Conservation (phyloP, 306 rosid genomes). For the Erythrophleum fordii region DNA sequence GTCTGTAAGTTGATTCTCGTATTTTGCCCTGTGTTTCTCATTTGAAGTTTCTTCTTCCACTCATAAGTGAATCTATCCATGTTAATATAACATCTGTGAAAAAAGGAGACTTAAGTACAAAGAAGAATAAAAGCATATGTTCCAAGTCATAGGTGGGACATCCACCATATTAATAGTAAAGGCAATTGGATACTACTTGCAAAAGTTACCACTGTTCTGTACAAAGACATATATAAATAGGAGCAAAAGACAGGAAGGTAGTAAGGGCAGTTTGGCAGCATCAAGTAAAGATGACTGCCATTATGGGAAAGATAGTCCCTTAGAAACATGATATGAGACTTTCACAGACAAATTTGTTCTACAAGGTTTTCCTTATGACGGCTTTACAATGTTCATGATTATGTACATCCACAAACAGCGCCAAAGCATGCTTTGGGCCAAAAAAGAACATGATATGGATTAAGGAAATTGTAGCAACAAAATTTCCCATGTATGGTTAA, state of each 20-base stretch:
- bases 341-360: slow-evolving; percentile 31
- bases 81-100: slow-evolving; percentile 45
- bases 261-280: slow-evolving; percentile 39
- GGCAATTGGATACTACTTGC: slow-evolving; percentile 42
- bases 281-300: slow-evolving; percentile 39
- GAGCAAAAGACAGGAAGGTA: slow-evolving; percentile 1
- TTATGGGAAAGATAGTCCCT: slow-evolving; percentile 43
- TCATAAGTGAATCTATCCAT: slow-evolving; percentile 44
- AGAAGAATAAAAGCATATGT: slow-evolving; percentile 39
- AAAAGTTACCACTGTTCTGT: slow-evolving; percentile 40
- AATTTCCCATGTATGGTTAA: slow-evolving; percentile 33
- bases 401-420: slow-evolving; percentile 29
- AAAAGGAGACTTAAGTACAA: slow-evolving; percentile 47
- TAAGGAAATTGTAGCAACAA: slow-evolving; percentile 33
- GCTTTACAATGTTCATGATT: slow-evolving; percentile 23
- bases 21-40: slow-evolving; percentile 40
- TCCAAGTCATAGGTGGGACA: slow-evolving; percentile 49
- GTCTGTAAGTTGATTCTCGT: slow-evolving; percentile 43
- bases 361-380: slow-evolving; percentile 38
- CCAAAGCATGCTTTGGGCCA: slow-evolving; percentile 28
- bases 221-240: slow-evolving; percentile 39
- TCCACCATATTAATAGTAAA: slow-evolving; percentile 36
- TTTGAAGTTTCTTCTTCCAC: slow-evolving; percentile 46
- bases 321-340: slow-evolving; percentile 42
- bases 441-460: slow-evolving; percentile 26